Evolutionary conservation across 192 early-diverging fungal species (phyloP), one percentile per base, ranked within the genome.

Genomic region (Coemansia sp.): DNA sequence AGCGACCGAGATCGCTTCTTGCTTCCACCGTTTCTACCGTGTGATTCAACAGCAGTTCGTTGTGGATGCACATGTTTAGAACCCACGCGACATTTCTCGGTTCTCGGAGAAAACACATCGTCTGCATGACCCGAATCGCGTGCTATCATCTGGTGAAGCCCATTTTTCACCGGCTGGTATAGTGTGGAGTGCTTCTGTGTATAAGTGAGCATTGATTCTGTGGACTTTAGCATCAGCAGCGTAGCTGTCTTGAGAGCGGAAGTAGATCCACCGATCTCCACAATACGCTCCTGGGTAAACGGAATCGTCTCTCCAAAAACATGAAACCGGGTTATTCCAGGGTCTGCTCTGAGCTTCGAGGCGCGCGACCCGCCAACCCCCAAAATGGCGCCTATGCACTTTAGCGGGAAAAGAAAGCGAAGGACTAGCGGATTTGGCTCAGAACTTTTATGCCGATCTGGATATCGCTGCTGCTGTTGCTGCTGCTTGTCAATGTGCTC

Each of bases 251-350:
- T 32, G 26, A 82, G 41, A 4, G 67, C 68, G 6, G 51, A 11
- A 8, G 63, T 19, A 7, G 79, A 62, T n/a, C 66, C 79, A 36
- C 68, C 41, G 4, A 68, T 45, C 51, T 76, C 74, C 12, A 82
- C 66, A 13, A 82, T 65, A 16, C 79, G 79, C 71, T 82, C 79
- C 10, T 74, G 68, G 6, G 74, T 76, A 21, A 74, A 73, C 22
- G 71, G 74, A 48, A 82, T 65, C 19, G 62, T 32, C 37, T 69
- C 41, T 6, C 56, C 61, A 65, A 69, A 71, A 0, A 77, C 59
- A 18, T 76, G 74, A 11, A 82, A 56, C 55, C 65, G 65, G 32
- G 32, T 19, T n/a, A 82, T 57, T 15, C 49, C 65, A 16, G 65
- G 48, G 9, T 67, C 56, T 15, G 66, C 41, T 12, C 74, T 70